phyloP scores from a whole-genome alignment of 768 basidiomycete species.

The Tricholoma sp. region DNA sequence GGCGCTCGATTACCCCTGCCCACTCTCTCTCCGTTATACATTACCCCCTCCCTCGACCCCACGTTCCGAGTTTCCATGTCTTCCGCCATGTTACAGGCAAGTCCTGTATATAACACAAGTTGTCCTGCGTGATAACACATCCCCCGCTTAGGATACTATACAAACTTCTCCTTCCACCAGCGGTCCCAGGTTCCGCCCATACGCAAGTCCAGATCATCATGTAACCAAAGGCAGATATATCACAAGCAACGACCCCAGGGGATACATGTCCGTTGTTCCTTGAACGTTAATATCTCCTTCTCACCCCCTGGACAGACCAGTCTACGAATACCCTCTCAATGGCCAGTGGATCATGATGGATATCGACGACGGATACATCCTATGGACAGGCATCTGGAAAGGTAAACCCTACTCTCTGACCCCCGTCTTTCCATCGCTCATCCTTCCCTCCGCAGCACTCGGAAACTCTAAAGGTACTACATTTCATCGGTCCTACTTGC shows the following conservation, averaged over 20 bases:
- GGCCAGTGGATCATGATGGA: constrained; percentile 97
- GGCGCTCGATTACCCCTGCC: no score
- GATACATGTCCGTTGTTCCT: constrained; percentile 67
- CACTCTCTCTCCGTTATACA: no score
- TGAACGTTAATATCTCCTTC: background rate
- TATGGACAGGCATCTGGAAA: constrained; percentile 96
- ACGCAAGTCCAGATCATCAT: constrained; percentile 70
- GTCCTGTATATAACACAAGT: no score
- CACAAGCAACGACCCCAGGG: constrained; percentile 83
- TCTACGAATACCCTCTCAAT: constrained; percentile 86
- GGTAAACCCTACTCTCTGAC: constrained; percentile 36
- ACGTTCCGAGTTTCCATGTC: constrained; percentile 35
- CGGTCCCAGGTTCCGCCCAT: constrained; percentile 56
- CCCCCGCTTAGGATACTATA: constrained; percentile 37
- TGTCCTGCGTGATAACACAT: no score
- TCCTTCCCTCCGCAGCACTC: constrained; percentile 44
- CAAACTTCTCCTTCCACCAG: constrained; percentile 34
- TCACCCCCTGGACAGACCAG: constrained; percentile 45
- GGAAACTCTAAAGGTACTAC: constrained; percentile 81
- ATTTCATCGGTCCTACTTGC: background rate
- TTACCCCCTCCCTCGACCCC: no score
- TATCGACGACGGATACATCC: constrained; percentile 86
- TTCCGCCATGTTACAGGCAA: constrained; percentile 39
- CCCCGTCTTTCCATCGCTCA: constrained; percentile 6
- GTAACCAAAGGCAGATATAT: constrained; percentile 86